Percentiles rank a stretch among this genome's conserved stretches.
Evolutionary conservation across 768 basidiomycete species (phyloP).

Genomic region (Lentinula detonsa): DNA sequence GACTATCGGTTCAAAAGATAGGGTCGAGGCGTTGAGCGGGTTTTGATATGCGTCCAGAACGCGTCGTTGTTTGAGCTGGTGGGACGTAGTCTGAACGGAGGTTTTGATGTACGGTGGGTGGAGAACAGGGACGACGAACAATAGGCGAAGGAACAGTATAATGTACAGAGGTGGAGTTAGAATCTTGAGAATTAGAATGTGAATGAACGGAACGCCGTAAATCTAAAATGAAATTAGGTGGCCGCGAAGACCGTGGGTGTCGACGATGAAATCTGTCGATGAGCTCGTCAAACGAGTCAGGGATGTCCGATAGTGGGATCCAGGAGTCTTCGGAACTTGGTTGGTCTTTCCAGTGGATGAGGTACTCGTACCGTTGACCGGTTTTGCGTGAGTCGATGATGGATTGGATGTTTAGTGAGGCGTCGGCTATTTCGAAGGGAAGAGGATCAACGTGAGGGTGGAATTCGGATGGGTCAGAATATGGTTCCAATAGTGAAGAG

Average conservation of each 20-base stretch:
- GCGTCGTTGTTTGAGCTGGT: background rate
- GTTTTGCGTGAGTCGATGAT: slow-evolving; percentile 4
- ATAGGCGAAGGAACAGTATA: background rate
- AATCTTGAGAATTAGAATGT: background rate
- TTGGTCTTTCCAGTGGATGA: background rate
- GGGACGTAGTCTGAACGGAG: background rate
- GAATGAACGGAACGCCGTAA: background rate
- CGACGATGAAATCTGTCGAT: background rate
- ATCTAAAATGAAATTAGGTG: background rate
- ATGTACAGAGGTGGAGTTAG: no score
- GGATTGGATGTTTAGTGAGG: background rate
- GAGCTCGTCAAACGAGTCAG: background rate
- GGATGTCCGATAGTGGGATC: slow-evolving; percentile 6
- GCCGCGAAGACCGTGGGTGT: background rate
- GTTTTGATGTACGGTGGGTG: background rate
- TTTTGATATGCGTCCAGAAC: slow-evolving; percentile 9
- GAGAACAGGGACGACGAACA: background rate
- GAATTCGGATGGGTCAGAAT: no score
- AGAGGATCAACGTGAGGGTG: no score
- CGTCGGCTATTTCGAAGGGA: background rate
- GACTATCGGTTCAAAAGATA: no score
- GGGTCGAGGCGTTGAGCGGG: slow-evolving; percentile 2
- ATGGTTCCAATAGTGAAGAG: no score
- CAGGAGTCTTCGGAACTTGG: background rate
- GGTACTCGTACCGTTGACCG: slow-evolving; percentile 6